Evolutionary conservation across 805 yeast species (phyloP).

Genomic region (Candida peoriensis): DNA sequence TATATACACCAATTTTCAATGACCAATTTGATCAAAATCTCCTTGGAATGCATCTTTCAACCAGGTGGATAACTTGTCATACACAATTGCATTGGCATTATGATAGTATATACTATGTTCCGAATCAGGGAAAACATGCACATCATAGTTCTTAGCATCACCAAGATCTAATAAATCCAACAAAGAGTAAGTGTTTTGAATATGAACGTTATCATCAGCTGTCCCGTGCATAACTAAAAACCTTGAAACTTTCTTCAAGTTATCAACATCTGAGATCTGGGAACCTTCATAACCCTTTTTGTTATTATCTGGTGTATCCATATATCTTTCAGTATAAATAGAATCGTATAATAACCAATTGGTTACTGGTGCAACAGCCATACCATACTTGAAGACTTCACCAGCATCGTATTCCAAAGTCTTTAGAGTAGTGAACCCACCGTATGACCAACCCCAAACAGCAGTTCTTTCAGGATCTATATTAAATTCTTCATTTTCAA

Average conservation of each 20-base stretch:
- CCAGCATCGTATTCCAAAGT: constrained; percentile 79
- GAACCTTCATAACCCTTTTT: constrained; percentile 56
- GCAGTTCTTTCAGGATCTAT: constrained; percentile 68
- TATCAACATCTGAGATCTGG: constrained; percentile 50
- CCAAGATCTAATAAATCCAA: constrained; percentile 68
- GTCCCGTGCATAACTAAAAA: constrained; percentile 94
- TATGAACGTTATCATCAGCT: constrained; percentile 96
- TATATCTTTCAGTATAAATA: constrained; percentile 90
- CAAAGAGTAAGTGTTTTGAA: constrained; percentile 79
- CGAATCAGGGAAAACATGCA: constrained; percentile 76
- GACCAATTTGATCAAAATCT: constrained; percentile 28
- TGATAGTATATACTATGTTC: constrained; percentile 72
- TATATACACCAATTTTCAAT: too few species aligned
- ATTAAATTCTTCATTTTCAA: constrained; percentile 40
- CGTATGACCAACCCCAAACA: constrained; percentile 98
- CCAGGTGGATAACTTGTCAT: constrained; percentile 66
- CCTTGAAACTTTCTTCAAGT: constrained; percentile 52
- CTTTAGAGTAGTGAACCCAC: constrained; percentile 89
- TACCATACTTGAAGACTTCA: constrained; percentile 74
- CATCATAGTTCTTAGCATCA: constrained; percentile 75
- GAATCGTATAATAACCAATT: constrained; percentile 92
- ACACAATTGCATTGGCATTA: constrained; percentile 64
- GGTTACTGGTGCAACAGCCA: constrained; percentile 97
- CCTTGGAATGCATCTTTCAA: constrained; percentile 56
- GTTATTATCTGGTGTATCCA: constrained; percentile 76